Conservation (phyloP, 83 land plant species). For the Thuja plicata region DNA sequence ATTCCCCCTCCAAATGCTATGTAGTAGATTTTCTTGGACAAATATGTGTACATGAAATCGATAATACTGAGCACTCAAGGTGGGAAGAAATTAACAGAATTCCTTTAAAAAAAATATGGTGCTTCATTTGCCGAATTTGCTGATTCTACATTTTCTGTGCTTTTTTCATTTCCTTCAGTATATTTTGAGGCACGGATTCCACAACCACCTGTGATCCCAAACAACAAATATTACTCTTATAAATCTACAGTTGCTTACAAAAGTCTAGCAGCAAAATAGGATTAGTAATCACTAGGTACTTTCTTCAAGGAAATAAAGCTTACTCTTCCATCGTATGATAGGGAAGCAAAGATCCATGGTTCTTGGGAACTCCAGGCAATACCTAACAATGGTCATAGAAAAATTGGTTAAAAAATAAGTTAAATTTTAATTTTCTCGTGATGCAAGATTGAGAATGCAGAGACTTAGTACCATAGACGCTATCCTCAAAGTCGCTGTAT, state of each 20-base stretch:
- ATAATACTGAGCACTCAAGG: neutral
- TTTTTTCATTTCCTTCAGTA: neutral
- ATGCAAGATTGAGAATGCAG: neutral
- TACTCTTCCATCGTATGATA: conserved; percentile 99
- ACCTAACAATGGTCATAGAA: conserved; percentile 36
- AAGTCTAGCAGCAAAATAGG: neutral
- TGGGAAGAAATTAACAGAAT: neutral
- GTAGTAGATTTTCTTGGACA: neutral
- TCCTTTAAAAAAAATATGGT: neutral
- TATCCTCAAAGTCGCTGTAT: conserved; percentile 93
- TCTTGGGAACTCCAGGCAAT: conserved; percentile 94
- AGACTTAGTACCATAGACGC: conserved; percentile 77
- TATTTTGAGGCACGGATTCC: conserved; percentile 41
- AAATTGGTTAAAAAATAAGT: neutral
- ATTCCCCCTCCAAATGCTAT: neutral
- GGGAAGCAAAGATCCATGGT: conserved; percentile 93
- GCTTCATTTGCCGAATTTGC: neutral
- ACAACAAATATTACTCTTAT: neutral
- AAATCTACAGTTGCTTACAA: neutral
- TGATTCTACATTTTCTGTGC: neutral
- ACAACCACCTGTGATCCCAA: conserved; percentile 51
- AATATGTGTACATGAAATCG: neutral
- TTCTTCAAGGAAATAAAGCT: conserved; percentile 15
- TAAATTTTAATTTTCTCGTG: neutral
- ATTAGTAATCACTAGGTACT: neutral